phyloP scores from a whole-genome alignment of 768 basidiomycete genomes.

The Rhodotorula taiwanensis region DNA sequence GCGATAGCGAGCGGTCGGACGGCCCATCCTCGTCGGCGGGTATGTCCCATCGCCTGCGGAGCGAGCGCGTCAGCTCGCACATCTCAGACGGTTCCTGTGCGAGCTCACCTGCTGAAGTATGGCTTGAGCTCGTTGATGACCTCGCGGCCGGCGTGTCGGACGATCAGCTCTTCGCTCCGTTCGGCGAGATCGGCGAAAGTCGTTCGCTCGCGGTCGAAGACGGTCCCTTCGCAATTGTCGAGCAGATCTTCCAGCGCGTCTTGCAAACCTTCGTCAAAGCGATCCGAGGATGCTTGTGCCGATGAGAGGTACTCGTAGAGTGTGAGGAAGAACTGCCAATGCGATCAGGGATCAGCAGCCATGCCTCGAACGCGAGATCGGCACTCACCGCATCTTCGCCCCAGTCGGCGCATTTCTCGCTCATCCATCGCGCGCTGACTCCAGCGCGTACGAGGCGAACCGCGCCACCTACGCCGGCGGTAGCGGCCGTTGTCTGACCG shows the following conservation, averaged over 20 bases:
- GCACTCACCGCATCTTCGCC: constrained; percentile 74
- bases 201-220: constrained; percentile 70
- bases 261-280: constrained; percentile 7
- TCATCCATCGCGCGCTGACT: constrained; percentile 69
- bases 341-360: constrained; percentile 41
- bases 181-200: constrained; percentile 57
- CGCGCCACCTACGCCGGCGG: constrained; percentile 74
- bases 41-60: constrained; percentile 13
- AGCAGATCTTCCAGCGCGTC: constrained; percentile 22
- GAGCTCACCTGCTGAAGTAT: constrained; percentile 60
- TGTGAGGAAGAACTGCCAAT: constrained; percentile 77
- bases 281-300: constrained; percentile 1
- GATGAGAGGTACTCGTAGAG: constrained; percentile 70
- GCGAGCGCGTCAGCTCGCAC: too few species aligned
- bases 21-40: constrained; percentile 44
- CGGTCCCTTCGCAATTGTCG: constrained; percentile 36
- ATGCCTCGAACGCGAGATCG: constrained; percentile 44
- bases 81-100: too few species aligned
- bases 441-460: constrained; percentile 78
- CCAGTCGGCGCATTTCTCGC: constrained; percentile 66
- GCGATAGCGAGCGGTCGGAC: constrained; percentile 52
- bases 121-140: constrained; percentile 66
- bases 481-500: constrained; percentile 53
- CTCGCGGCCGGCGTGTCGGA: constrained; percentile 73
- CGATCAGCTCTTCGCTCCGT: constrained; percentile 81